Percentiles rank a stretch among this genome's conserved stretches.
Conservation (phyloP, 176 grass and related monocot species). For the Ensete glaucum region DNA sequence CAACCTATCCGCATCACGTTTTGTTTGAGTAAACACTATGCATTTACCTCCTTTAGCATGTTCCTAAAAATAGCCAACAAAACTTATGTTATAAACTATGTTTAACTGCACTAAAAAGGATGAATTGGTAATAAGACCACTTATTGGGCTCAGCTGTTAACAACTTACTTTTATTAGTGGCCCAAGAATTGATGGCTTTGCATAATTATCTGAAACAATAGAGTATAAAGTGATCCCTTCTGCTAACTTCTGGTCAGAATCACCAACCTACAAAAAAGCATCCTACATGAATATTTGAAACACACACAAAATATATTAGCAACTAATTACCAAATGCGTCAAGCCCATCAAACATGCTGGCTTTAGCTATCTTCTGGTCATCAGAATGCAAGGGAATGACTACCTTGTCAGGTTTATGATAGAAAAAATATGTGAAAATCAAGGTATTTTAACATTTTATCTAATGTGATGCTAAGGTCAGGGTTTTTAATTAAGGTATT, state of each 20-base stretch:
- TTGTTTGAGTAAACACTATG: constrained; percentile 96
- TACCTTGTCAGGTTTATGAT: too few species aligned
- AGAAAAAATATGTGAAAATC: too few species aligned
- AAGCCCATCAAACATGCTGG: too few species aligned
- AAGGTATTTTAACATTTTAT: too few species aligned
- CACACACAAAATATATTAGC: not conserved
- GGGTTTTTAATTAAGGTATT: too few species aligned
- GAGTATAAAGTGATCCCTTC: constrained; percentile 92
- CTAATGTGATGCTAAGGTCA: too few species aligned
- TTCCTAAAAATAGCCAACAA: constrained; percentile 35
- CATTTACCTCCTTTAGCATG: constrained; percentile 95
- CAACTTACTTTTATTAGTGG: constrained; percentile 25
- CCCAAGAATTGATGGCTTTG: constrained; percentile 73
- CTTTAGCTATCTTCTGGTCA: too few species aligned
- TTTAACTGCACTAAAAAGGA: not conserved
- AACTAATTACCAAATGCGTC: not conserved
- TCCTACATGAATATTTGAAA: not conserved
- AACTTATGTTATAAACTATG: not conserved
- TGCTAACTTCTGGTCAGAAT: constrained; percentile 82
- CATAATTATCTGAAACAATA: constrained; percentile 66
- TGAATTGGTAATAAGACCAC: not conserved
- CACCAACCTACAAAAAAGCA: constrained; percentile 62
- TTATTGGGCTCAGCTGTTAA: not conserved
- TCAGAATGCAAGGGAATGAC: too few species aligned
- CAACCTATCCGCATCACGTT: constrained; percentile 78